A percentile compares a stretch with the other conserved stretches of the same genome.
Evolutionary conservation across 2,329 filamentous ascomycete species (phyloP).

Genomic region (Aspergillus neotritici): DNA sequence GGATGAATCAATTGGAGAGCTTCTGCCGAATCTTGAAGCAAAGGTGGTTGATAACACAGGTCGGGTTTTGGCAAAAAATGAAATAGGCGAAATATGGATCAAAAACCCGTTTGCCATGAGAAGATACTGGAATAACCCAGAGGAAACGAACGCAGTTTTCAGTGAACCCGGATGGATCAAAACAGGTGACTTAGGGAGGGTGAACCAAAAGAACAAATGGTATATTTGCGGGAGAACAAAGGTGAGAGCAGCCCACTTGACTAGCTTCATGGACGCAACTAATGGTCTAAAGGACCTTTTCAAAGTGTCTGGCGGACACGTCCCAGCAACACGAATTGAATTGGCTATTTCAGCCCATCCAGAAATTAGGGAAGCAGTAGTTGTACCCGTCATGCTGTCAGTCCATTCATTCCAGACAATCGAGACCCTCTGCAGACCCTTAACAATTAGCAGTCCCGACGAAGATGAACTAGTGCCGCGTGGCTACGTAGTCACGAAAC

Average conservation of each 20-base stretch:
- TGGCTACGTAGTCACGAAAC: background rate
- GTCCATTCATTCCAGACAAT: background rate
- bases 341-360: background rate
- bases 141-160: background rate
- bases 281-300: background rate
- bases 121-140: background rate
- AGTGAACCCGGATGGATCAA: background rate
- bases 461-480: background rate
- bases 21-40: background rate
- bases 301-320: background rate
- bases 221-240: background rate
- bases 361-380: background rate
- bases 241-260: no score
- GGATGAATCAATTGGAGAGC: background rate
- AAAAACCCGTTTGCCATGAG: background rate
- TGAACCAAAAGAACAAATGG: background rate
- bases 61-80: background rate
- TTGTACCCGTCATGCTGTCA: slow-evolving; percentile 1
- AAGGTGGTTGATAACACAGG: background rate
- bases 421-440: no score
- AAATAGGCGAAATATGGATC: background rate
- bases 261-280: no score
- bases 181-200: background rate
- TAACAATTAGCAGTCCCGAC: background rate
- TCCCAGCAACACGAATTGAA: background rate